Base-by-base conservation (phyloP, 2,329 filamentous ascomycete species). In the Juglanconis juglandina region DNA sequence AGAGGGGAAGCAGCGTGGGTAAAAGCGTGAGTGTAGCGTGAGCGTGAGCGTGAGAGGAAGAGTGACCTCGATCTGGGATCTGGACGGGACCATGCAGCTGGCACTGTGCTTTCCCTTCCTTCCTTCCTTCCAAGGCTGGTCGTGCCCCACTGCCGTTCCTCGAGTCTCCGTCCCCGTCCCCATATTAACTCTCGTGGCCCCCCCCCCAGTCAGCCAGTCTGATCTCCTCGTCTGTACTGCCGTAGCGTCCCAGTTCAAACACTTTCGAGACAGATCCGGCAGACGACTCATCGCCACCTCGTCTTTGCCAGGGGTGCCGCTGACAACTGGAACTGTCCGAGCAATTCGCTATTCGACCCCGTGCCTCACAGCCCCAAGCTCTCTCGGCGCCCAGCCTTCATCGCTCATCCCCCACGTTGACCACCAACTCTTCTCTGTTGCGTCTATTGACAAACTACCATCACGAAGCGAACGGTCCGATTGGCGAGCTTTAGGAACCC, bases 361-460 rank as follows among this genome's bases (percentile, higher is more conserved):
- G 17, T 32, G n/a, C 46, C 24, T 24, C 24, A 24, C 24, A 24
- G 24, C 24, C 64, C 67, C 64, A 70, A 69, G 66, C 70, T 68
- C 70, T 74, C 74, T 76, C 68, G 74, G 74, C 74, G 73, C 73
- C 74, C 72, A 76, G 74, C 71, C 69, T 68, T 68, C 64, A 32
- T 63, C 62, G 64, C 63, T 66, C 65, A 67, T 68, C 66, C 66
- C 69, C 55, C 64, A 66, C 58, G 48, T 62, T 61, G 51, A 61
- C 64, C 54, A 55, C 50, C 46, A 52, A 61, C 56, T 61, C 34
- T 41, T 39, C 58, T 46, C 64, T 39, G 50, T 57, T 10, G 24
- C 32, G 42, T 34, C 24, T 14, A n/a, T 56, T 53, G 17, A 32
- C 35, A 54, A 34, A 33, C 37, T 14, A 51, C 14, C 35, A 39